phyloP scores from a whole-genome alignment of 129 eudicot species.

The Mikania micrantha region DNA sequence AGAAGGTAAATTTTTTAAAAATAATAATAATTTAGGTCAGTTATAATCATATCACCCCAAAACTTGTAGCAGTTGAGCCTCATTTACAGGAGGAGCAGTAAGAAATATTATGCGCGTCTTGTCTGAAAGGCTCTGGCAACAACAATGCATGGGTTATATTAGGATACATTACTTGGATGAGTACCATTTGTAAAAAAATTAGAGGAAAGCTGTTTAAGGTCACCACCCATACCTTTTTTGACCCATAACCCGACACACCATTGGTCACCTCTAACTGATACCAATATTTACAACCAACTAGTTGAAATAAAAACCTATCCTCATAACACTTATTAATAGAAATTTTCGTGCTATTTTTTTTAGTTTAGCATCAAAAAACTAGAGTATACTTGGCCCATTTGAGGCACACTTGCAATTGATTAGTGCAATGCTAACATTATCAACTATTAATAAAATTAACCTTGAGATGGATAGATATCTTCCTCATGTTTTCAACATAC shows the following conservation, averaged over 20 bases:
- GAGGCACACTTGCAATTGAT: background rate
- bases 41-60: conserved; percentile 36
- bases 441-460: conserved; percentile 22
- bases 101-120: conserved; percentile 57
- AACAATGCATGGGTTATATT: background rate
- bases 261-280: background rate
- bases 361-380: background rate
- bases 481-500: conserved; percentile 68
- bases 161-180: conserved; percentile 8
- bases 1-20: background rate
- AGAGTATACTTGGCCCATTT: background rate
- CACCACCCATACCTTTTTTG: background rate
- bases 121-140: conserved; percentile 59
- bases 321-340: background rate
- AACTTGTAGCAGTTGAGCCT: conserved; percentile 31
- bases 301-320: background rate
- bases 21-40: background rate
- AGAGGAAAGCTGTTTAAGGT: background rate
- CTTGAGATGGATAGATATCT: conserved; percentile 62
- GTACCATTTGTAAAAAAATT: background rate
- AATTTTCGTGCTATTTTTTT: background rate
- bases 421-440: background rate
- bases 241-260: background rate
- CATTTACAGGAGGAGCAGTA: conserved; percentile 62
- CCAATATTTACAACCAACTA: background rate